These are phyloP conservation scores for Phylloporus sp. DNA, from an alignment of 768 basidiomycete species.

Conservation along the genomic window DNA sequence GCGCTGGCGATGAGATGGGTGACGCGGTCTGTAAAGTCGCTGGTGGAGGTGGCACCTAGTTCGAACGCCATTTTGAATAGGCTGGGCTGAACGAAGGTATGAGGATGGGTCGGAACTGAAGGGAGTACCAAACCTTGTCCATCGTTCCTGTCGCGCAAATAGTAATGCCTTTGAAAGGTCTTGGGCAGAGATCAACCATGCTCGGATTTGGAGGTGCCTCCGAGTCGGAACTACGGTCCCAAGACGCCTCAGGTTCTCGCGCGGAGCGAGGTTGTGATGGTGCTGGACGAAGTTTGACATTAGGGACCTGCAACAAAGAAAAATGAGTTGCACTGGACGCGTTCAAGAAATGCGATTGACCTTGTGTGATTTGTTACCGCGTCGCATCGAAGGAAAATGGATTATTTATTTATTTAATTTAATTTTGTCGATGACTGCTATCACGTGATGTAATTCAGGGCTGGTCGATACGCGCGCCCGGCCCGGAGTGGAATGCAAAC, in stretches of 20 bases:
- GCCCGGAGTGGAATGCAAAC: background rate
- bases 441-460: conserved; percentile 26
- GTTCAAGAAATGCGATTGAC: conserved; percentile 25
- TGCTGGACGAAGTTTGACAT: conserved; percentile 74
- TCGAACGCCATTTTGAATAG: conserved; percentile 74
- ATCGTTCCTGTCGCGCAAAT: conserved; percentile 73
- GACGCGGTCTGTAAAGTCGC: conserved; percentile 77
- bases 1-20: conserved; percentile 81
- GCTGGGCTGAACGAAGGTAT: conserved; percentile 42
- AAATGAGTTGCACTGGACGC: background rate
- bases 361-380: conserved; percentile 65
- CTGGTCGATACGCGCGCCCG: conserved; percentile 20
- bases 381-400: conserved; percentile 39
- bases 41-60: conserved; percentile 67
- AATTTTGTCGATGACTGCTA: background rate
- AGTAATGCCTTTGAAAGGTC: conserved; percentile 61
- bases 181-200: conserved; percentile 48
- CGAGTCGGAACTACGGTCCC: conserved; percentile 43
- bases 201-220: conserved; percentile 44
- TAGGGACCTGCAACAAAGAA: conserved; percentile 57
- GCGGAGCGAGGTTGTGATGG: conserved; percentile 29
- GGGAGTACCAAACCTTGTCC: conserved; percentile 58
- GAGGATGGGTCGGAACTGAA: conserved; percentile 1
- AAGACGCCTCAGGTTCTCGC: conserved; percentile 27
- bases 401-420: background rate